Evolutionary conservation across 257 asterid species (phyloP), one percentile per base, ranked within the genome.

Genomic region (Oldenlandia corymbosa): DNA sequence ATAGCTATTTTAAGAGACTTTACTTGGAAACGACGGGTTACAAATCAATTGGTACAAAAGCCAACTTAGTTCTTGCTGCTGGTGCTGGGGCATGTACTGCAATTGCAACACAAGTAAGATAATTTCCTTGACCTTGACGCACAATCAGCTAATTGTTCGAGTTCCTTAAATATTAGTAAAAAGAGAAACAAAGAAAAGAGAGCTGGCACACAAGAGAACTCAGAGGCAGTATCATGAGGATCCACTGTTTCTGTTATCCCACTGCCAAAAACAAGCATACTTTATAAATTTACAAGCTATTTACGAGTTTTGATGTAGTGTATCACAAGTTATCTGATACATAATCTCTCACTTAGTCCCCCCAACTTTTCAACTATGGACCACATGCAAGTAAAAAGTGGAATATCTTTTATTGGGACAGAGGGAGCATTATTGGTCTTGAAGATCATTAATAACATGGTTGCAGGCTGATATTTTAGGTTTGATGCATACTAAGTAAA

Each of bases 51-150:
- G 84, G 84, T 59, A 75, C 84, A 47, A 75, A 47, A 58, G 81
- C 76, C 63, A 79, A 79, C 66, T 61, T 79, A 76, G 28, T 79
- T 50, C 67, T 79, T 65, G 84, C 81, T 32, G 84, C 84, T 57
- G 84, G 75, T 49, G 84, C 84, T 49, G 84, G 84, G 28, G 84
- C 79, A 56, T 75, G 79, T 67, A 75, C 78, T 42, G 84, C 80
- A 61, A 58, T 79, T 60, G 30, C 58, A 36, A 75, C 81, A 45
- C 84, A 79, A 69, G 84, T 75, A 70, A 57, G 76, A 39, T 43
- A 32, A 51, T 48, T 23, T 26, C 26, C 20, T 37, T 73, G 27
- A 56, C 21, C 27, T 58, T 49, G 18, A 32, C 41, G 5, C 7
- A 26, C 31, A 12, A 20, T 63, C 9, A 16, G 20, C 37, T 31